These are phyloP conservation scores for Lotmaria passim DNA, from an alignment of 208 protist species.

Conservation along the genomic window DNA sequence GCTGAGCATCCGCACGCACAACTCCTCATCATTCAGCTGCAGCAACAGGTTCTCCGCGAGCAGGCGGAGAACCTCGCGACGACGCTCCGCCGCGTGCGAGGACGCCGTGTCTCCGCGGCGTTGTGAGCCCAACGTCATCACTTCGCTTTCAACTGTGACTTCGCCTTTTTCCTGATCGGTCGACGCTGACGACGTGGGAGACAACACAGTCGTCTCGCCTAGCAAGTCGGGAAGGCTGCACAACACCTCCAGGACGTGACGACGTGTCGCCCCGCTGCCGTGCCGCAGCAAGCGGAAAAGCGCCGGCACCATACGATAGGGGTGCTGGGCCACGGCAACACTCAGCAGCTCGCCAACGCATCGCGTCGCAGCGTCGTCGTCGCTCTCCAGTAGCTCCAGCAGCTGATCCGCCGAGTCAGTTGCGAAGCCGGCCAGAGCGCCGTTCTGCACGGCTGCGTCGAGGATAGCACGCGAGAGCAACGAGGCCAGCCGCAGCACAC, in stretches of 20 bases:
- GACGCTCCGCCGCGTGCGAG: conserved; percentile 10
- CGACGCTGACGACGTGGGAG: too few species aligned
- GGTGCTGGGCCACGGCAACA: conserved; percentile 56
- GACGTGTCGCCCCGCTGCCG: conserved; percentile 53
- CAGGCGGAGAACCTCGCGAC: conserved; percentile 64
- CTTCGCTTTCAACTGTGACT: not conserved
- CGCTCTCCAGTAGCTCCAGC: conserved; percentile 68
- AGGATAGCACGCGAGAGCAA: conserved; percentile 68
- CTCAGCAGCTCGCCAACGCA: conserved; percentile 71
- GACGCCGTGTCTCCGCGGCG: not conserved
- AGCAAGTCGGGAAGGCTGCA: conserved; percentile 53
- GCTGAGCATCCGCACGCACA: conserved; percentile 68
- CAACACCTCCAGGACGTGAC: conserved; percentile 78
- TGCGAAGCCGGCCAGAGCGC: conserved; percentile 36
- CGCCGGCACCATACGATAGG: conserved; percentile 71
- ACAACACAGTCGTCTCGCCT: not conserved
- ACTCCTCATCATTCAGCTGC: conserved; percentile 78
- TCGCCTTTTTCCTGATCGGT: too few species aligned
- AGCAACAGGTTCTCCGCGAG: conserved; percentile 78
- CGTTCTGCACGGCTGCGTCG: conserved; percentile 28
- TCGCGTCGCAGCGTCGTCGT: conserved; percentile 71
- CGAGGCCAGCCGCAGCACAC: conserved; percentile 65
- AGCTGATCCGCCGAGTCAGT: conserved; percentile 74
- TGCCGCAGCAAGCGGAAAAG: conserved; percentile 76
- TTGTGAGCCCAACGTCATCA: too few species aligned